Evolutionary conservation across 139 green algal genomes (phyloP), one percentile per base, ranked within the genome.

Genomic region (Auxenochlorella pyrenoidosa): DNA sequence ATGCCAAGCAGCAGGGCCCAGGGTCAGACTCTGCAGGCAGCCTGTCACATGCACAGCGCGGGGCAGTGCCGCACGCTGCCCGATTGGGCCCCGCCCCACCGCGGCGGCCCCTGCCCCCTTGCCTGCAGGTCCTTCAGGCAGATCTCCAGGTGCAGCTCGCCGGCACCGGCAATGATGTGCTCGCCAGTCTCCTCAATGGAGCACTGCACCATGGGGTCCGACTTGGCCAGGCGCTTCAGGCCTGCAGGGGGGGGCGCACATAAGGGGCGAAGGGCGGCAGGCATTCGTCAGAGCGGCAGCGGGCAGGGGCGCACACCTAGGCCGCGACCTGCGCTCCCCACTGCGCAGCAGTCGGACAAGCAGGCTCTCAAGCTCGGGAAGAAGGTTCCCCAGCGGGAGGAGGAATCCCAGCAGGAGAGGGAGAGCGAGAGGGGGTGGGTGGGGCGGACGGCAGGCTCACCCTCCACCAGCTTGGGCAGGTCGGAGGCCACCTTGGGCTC

Each of bases 391-490:
- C n/a, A n/a, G n/a, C n/a, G n/a, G n/a, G n/a, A n/a, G n/a, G n/a
- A n/a, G n/a, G n/a, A n/a, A n/a, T n/a, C n/a, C n/a, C n/a, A n/a
- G n/a, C n/a, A n/a, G n/a, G n/a, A n/a, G n/a, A n/a, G n/a, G n/a
- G n/a, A n/a, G n/a, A n/a, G n/a, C n/a, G n/a, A n/a, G n/a, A n/a
- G n/a, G n/a, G n/a, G n/a, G n/a, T n/a, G n/a, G n/a, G n/a, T n/a
- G n/a, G n/a, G n/a, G n/a, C n/a, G n/a, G n/a, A n/a, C n/a, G n/a
- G n/a, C n/a, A n/a, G 12, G 82, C 75, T 66, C 68, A 87, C 86
- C 97, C 92, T 99, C 97, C 86, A 99, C 97, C 83, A 99, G 96
- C 96, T 99, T 99, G 92, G 97, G 97, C 91, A 99, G 95, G 93
- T 99, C 97, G 41, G 94, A 96, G 28, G 97, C 96, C 44, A 97